A percentile compares a stretch with the other conserved stretches of the same genome.
These are phyloP conservation scores for Nemania sp. DNA, from an alignment of 2,329 filamentous ascomycete genomes.

Conservation along the genomic window DNA sequence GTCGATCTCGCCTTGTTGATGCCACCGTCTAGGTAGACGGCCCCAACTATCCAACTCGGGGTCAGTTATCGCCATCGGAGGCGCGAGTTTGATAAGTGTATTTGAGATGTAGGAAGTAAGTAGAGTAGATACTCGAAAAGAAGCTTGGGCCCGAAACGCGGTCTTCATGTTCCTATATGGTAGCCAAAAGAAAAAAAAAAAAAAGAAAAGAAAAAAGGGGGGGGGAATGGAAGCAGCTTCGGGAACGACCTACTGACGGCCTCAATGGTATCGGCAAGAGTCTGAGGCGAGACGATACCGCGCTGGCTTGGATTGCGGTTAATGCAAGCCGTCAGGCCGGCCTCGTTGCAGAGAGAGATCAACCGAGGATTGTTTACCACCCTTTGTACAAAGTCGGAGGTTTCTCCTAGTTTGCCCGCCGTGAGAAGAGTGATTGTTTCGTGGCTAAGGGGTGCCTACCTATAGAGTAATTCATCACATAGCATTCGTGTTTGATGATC, in stretches of 20 bases:
- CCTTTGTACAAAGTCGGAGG: background rate
- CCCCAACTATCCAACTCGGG: conserved; percentile 1
- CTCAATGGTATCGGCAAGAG: conserved; percentile 23
- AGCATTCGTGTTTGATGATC: conserved; percentile 5
- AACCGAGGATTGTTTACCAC: conserved; percentile 6
- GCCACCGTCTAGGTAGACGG: conserved; percentile 23
- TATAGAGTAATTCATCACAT: background rate
- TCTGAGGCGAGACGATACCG: background rate
- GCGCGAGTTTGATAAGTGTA: background rate
- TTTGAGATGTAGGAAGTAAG: background rate
- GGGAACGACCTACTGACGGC: conserved; percentile 12
- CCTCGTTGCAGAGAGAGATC: conserved; percentile 4
- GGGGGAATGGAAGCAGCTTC: background rate
- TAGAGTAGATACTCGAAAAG: too few species aligned
- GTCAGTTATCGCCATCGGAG: background rate
- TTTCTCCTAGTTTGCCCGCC: conserved; percentile 1
- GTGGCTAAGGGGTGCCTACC: conserved; percentile 5
- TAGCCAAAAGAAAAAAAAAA: background rate
- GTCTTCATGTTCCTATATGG: too few species aligned
- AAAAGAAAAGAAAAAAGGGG: too few species aligned
- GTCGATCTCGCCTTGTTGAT: conserved; percentile 12
- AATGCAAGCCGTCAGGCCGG: conserved; percentile 21
- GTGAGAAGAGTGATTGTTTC: background rate
- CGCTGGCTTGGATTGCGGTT: conserved; percentile 7
- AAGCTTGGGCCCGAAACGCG: too few species aligned